These are phyloP conservation scores for Bisporella sp. DNA, from an alignment of 2,329 filamentous ascomycete species.

Conservation along the genomic window DNA sequence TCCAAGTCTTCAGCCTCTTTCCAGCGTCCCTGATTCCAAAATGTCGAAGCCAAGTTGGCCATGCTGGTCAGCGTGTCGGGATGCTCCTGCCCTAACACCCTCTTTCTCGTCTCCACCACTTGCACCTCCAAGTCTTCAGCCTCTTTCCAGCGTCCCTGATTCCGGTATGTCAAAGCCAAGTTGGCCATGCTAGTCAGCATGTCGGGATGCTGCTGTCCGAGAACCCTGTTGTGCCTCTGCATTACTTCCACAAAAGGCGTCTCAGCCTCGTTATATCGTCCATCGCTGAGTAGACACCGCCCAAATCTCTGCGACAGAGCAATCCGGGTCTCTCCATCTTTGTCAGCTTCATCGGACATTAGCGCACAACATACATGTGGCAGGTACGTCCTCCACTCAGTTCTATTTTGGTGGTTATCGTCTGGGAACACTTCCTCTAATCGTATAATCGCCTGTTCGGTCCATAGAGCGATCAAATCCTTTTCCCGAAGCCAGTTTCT, in stretches of 20 bases:
- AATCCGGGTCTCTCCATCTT: slow-evolving; percentile 1
- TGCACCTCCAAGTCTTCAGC: too few relatives aligned
- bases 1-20: too few relatives aligned
- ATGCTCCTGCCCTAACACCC: too few relatives aligned
- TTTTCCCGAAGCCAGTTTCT: neutral
- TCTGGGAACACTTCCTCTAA: slow-evolving; percentile 4
- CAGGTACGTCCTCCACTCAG: slow-evolving; percentile 5
- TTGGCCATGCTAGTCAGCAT: slow-evolving; percentile 8
- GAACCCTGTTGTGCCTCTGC: neutral
- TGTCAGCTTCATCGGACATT: neutral
- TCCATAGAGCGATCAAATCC: neutral
- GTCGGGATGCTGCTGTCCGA: slow-evolving; percentile 8
- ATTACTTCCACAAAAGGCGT: neutral
- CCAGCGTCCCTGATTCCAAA: too few relatives aligned
- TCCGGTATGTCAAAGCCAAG: neutral
- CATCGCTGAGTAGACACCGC: neutral
- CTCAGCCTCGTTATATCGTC: slow-evolving; percentile 5
- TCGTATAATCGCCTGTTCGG: neutral
- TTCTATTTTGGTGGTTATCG: slow-evolving; percentile 3
- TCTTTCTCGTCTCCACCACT: too few relatives aligned
- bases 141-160: too few relatives aligned
- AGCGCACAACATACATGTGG: neutral
- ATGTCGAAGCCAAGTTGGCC: too few relatives aligned
- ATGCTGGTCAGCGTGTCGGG: too few relatives aligned
- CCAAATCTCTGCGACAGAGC: slow-evolving; percentile 25